Percentiles rank a stretch among this genome's conserved stretches.
phyloP scores from a whole-genome alignment of 345 rosid species.

The Chamaenerion angustifolium region DNA sequence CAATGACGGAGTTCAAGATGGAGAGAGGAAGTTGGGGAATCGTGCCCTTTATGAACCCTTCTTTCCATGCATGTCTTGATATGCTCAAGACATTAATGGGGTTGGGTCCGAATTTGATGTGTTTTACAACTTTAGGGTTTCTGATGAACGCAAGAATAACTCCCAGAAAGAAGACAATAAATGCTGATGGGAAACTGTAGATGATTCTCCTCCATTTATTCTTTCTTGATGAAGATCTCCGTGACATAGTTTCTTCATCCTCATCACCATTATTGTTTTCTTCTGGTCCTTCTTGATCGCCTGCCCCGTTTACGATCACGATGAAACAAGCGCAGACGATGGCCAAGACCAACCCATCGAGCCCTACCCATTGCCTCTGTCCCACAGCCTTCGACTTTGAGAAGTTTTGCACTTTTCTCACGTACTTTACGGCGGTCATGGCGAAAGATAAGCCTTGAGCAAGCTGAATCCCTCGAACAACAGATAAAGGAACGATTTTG shows the following conservation, averaged over 20 bases:
- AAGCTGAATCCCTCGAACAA: constrained; percentile 76
- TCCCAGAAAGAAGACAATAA: constrained; percentile 55
- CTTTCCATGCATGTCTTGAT: constrained; percentile 47
- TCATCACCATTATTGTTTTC: constrained; percentile 10
- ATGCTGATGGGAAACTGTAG: constrained; percentile 51
- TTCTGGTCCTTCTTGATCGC: constrained; percentile 10
- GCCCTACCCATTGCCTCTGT: constrained; percentile 54
- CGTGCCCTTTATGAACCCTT: constrained; percentile 67
- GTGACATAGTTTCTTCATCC: neutral
- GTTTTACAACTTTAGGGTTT: constrained; percentile 30
- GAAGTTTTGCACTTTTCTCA: constrained; percentile 45
- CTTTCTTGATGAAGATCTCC: constrained; percentile 6
- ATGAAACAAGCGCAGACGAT: constrained; percentile 49
- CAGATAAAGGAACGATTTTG: constrained; percentile 43
- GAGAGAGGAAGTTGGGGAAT: constrained; percentile 76
- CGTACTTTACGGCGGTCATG: constrained; percentile 60
- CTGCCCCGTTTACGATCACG: constrained; percentile 45
- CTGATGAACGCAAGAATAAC: constrained; percentile 51
- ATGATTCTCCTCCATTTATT: constrained; percentile 22
- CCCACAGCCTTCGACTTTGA: constrained; percentile 45
- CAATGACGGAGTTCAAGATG: constrained; percentile 70
- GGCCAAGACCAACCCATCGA: constrained; percentile 70
- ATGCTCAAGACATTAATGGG: constrained; percentile 30
- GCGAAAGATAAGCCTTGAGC: constrained; percentile 79
- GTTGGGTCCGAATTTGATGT: constrained; percentile 51